Percentiles rank a stretch among this genome's conserved stretches.
These are phyloP conservation scores for Heteromeles arbutifolia DNA, from an alignment of 306 rosid species.

Conservation along the genomic window DNA sequence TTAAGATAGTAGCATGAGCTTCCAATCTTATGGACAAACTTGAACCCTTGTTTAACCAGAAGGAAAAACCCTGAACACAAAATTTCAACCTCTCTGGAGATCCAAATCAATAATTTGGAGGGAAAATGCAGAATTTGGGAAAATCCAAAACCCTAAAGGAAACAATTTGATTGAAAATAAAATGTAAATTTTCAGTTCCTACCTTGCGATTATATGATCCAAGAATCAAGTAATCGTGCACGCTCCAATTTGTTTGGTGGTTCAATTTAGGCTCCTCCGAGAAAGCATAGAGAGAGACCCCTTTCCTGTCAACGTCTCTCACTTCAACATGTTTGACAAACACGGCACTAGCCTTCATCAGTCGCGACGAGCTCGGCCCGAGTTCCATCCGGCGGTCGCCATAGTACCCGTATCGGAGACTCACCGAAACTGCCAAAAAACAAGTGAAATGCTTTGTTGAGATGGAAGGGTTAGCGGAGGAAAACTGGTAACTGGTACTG, in stretches of 20 bases:
- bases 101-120: not conserved
- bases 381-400: conserved; percentile 50
- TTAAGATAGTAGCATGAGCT: conserved; percentile 36
- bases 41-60: conserved; percentile 77
- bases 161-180: not conserved
- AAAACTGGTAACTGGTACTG: not conserved
- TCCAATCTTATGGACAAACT: conserved; percentile 47
- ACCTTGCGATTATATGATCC: conserved; percentile 50
- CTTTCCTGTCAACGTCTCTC: conserved; percentile 19
- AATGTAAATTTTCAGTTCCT: not conserved
- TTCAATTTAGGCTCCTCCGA: conserved; percentile 47
- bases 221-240: conserved; percentile 32
- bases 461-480: conserved; percentile 9
- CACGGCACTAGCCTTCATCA: conserved; percentile 42
- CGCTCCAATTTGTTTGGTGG: conserved; percentile 42
- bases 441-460: conserved; percentile 12
- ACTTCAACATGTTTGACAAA: conserved; percentile 49
- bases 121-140: not conserved
- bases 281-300: conserved; percentile 36
- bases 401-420: conserved; percentile 48
- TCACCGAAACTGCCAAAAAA: conserved; percentile 45
- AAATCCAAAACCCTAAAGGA: not conserved
- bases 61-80: conserved; percentile 44
- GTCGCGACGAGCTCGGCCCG: conserved; percentile 67
- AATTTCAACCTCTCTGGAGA: conserved; percentile 2